phyloP scores from a whole-genome alignment of 345 rosid species.

The Hibiscus mutabilis region DNA sequence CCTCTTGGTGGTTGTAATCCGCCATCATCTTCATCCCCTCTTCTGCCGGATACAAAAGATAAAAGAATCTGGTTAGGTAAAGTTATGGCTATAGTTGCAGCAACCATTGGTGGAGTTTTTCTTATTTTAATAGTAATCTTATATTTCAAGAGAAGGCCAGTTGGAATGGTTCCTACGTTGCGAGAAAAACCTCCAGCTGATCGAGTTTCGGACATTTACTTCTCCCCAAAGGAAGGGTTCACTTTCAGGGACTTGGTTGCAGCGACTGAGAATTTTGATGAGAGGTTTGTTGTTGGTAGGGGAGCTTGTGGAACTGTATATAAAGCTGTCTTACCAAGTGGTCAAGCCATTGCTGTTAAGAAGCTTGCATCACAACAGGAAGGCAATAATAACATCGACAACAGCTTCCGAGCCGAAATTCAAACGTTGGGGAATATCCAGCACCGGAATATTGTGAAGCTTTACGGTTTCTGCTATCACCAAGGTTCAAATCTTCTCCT shows the following conservation, averaged over 20 bases:
- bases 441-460: constrained; percentile 82
- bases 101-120: constrained; percentile 61
- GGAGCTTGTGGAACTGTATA: constrained; percentile 94
- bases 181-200: constrained; percentile 30
- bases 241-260: constrained; percentile 63
- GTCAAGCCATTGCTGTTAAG: constrained; percentile 69
- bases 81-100: constrained; percentile 57
- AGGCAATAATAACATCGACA: constrained; percentile 57
- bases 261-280: constrained; percentile 68
- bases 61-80: constrained; percentile 34
- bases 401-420: constrained; percentile 81
- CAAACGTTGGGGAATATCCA: constrained; percentile 71
- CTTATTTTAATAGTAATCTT: constrained; percentile 57
- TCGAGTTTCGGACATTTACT: constrained; percentile 53
- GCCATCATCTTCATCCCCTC: constrained; percentile 26
- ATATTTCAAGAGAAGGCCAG: constrained; percentile 52
- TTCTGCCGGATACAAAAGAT: constrained; percentile 14
- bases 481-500: constrained; percentile 85
- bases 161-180: constrained; percentile 25
- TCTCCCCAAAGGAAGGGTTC: constrained; percentile 69
- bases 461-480: constrained; percentile 73
- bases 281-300: constrained; percentile 65
- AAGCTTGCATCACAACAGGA: constrained; percentile 64
- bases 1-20: constrained; percentile 46
- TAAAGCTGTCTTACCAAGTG: constrained; percentile 56